These are phyloP conservation scores for Aspergillus niger DNA, from an alignment of 2,329 filamentous ascomycete species.

Conservation along the genomic window DNA sequence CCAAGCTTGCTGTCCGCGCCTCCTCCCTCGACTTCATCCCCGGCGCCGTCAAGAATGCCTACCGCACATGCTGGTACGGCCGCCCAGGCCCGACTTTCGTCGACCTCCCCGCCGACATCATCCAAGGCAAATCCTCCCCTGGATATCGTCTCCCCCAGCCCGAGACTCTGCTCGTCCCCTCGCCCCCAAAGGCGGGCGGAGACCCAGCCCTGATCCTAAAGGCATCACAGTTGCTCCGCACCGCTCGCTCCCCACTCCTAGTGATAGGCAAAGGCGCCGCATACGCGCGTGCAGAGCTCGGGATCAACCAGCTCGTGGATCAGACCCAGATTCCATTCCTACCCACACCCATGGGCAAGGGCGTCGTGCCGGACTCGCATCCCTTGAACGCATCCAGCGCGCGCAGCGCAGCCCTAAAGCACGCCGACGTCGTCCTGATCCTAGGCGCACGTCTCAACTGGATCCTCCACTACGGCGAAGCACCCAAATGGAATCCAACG, in stretches of 20 bases:
- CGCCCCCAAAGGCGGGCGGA: slow-evolving; percentile 48
- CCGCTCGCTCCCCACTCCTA: slow-evolving; percentile 54
- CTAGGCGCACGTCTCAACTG: slow-evolving; percentile 60
- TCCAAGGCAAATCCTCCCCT: slow-evolving; percentile 44
- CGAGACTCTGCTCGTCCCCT: slow-evolving; percentile 34
- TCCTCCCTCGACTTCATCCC: slow-evolving; percentile 50
- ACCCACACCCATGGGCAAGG: slow-evolving; percentile 62
- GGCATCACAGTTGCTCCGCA: slow-evolving; percentile 49
- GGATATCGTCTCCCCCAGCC: slow-evolving; percentile 26
- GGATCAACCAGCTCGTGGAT: slow-evolving; percentile 50
- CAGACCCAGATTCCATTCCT: slow-evolving; percentile 56
- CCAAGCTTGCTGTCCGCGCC: slow-evolving; percentile 54
- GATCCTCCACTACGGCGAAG: slow-evolving; percentile 60
- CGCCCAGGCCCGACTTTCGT: slow-evolving; percentile 57
- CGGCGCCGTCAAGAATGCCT: slow-evolving; percentile 53
- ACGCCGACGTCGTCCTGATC: slow-evolving; percentile 58
- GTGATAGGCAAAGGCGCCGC: slow-evolving; percentile 60
- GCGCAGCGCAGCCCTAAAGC: slow-evolving; percentile 55
- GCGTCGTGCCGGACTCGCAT: slow-evolving; percentile 57
- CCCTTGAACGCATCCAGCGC: slow-evolving; percentile 56
- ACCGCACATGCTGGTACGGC: slow-evolving; percentile 57
- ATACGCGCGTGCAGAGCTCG: slow-evolving; percentile 53
- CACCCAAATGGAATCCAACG: slow-evolving; percentile 55
- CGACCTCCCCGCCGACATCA: slow-evolving; percentile 59
- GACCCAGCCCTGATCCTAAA: slow-evolving; percentile 48